Percentiles rank a stretch among this genome's conserved stretches.
These are phyloP conservation scores for Annulohypoxylon nitens DNA, from an alignment of 495 filamentous ascomycete genomes.

Conservation along the genomic window DNA sequence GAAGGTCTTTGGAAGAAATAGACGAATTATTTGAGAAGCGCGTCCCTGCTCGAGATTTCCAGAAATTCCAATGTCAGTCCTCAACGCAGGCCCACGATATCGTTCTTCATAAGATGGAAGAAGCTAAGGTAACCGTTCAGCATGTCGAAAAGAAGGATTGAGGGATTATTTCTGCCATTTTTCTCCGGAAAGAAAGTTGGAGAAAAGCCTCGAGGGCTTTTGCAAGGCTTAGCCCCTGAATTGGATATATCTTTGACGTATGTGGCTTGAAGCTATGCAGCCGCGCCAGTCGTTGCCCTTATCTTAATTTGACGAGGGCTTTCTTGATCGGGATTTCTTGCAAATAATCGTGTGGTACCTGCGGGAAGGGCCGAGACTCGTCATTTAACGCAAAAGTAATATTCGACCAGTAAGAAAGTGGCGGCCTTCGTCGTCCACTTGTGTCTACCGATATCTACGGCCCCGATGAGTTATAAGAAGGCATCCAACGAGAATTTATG, in stretches of 20 bases:
- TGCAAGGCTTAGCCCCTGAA: neutral
- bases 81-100: constrained; percentile 38
- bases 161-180: neutral
- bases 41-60: constrained; percentile 38
- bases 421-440: neutral
- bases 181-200: neutral
- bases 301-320: constrained; percentile 1
- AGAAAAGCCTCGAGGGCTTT: neutral
- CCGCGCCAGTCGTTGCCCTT: neutral
- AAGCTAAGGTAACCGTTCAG: constrained; percentile 25
- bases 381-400: neutral
- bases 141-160: constrained; percentile 18
- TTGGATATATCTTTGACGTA: neutral
- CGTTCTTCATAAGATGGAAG: constrained; percentile 40
- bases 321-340: neutral
- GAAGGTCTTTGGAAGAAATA: constrained; percentile 49
- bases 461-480: neutral
- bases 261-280: neutral
- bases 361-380: constrained; percentile 9
- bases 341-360: neutral
- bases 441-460: too few relatives aligned
- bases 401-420: neutral
- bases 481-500: constrained; percentile 10
- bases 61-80: constrained; percentile 43
- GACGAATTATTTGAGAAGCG: constrained; percentile 48